Conservation (phyloP, 2,329 filamentous ascomycete genomes). For the Diaporthe australafricana region DNA sequence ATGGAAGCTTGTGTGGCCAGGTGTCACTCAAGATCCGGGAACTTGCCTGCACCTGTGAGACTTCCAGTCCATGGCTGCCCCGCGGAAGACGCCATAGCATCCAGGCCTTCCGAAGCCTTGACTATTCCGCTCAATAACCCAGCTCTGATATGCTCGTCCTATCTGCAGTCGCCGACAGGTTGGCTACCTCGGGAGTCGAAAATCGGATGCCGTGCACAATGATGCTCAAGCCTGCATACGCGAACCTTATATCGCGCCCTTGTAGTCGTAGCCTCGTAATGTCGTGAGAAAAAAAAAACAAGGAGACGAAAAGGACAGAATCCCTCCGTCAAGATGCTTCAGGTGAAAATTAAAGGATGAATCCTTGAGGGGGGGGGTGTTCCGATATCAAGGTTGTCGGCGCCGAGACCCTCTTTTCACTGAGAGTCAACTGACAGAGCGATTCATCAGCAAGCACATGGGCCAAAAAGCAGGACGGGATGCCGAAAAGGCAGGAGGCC, state of each 20-base stretch:
- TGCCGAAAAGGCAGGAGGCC: conserved; percentile 14
- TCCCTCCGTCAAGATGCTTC: neutral
- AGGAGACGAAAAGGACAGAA: neutral
- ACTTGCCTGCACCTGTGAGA: conserved; percentile 56
- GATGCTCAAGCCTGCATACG: neutral
- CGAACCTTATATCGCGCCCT: neutral
- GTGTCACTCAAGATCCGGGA: neutral
- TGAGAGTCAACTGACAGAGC: conserved; percentile 18
- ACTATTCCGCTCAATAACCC: neutral
- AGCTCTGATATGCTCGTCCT: neutral
- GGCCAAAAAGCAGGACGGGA: conserved; percentile 23
- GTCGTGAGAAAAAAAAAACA: neutral
- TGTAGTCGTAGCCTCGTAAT: conserved; percentile 8
- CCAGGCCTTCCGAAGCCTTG: neutral
- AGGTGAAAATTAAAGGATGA: conserved; percentile 20
- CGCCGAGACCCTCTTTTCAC: conserved; percentile 1
- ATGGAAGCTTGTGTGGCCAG: neutral
- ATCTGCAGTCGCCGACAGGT: neutral
- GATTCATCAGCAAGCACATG: conserved; percentile 28
- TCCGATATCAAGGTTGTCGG: conserved; percentile 10
- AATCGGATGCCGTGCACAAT: neutral
- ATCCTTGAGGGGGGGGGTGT: conserved; percentile 1
- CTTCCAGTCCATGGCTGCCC: conserved; percentile 28
- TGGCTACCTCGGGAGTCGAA: neutral
- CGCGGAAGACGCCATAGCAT: conserved; percentile 32